These are phyloP conservation scores for Pseudogymnoascus sp. DNA, from an alignment of 2,329 filamentous ascomycete genomes.

Conservation along the genomic window DNA sequence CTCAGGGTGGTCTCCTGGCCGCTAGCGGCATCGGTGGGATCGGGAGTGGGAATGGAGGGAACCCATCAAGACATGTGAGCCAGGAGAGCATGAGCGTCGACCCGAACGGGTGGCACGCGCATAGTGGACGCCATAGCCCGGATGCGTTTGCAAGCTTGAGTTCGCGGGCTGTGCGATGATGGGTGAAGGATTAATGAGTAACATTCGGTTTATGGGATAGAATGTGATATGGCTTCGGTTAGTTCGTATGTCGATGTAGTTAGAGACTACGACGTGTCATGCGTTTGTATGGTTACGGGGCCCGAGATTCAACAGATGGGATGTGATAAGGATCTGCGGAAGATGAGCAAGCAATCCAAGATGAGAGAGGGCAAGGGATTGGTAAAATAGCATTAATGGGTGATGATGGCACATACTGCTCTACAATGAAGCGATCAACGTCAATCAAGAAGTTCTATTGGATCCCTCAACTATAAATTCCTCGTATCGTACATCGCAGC, in stretches of 20 bases:
- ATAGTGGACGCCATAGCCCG: slow-evolving; percentile 66
- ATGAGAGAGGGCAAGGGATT: background rate
- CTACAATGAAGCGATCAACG: background rate
- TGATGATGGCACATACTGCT: background rate
- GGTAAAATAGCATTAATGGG: background rate
- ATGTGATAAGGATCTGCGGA: background rate
- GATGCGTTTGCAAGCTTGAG: slow-evolving; percentile 68
- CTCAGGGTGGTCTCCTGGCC: background rate
- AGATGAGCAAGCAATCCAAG: background rate
- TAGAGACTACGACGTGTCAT: background rate
- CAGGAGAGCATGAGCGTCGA: slow-evolving; percentile 57
- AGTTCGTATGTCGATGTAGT: background rate
- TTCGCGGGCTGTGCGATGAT: slow-evolving; percentile 21
- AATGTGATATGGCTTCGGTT: background rate
- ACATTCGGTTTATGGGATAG: background rate
- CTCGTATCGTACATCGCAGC: background rate
- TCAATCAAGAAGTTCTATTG: background rate
- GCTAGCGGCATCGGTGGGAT: background rate
- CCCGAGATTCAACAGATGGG: background rate
- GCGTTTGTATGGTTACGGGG: background rate
- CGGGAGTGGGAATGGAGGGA: slow-evolving; percentile 14
- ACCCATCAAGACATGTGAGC: slow-evolving; percentile 42
- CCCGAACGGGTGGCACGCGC: slow-evolving; percentile 46
- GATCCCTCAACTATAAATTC: background rate
- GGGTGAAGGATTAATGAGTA: background rate